Evolutionary conservation across 306 rosid genomes (phyloP), one percentile per base, ranked within the genome.

Genomic region (Prunus campanulata): DNA sequence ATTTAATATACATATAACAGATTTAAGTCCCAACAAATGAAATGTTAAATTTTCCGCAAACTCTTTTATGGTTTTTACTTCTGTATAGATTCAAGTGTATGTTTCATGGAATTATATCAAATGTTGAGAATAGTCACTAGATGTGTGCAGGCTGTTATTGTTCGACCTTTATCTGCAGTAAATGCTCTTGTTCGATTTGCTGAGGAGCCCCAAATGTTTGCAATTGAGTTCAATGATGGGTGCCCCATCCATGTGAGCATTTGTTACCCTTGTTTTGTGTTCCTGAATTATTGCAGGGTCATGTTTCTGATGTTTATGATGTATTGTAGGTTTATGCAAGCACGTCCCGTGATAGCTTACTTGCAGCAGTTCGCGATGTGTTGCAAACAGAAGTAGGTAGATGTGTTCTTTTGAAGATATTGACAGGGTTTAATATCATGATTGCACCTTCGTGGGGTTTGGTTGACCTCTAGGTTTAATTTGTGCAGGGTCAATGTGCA

Each of bases 201-300:
- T 4, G 99, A 96, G 90, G 99, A 96, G 83, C 99, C 99, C 69
- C 99, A 92, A 80, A 96, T 96, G 99, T 96, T 96, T 88, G 99
- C 99, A 63, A 85, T 96, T 86, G 99, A 96, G 73, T 96, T 92
- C 86, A 89, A 83, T 75, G 99, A 96, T 78, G 99, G 99, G 44
- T 96, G 98, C 84, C 97, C 93, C 35, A 93, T 96, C 68, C 97
- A 96, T 80, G 99, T 96, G 81, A 92, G 98, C 30, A 62, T 64
- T 79, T 51, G 3, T 78, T 82, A 56, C 65, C 80, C 68, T 60
- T 72, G 63, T 49, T 74, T 56, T 29, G 78, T 59, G 29, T 68
- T 72, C 76, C 51, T 72, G 76, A 25, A 66, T 72, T 79, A 48
- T 70, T 44, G n/a, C 11, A 59, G 61, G 66, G 57, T 74, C 24